These are phyloP conservation scores for Sphagnum tenellum DNA, from an alignment of 225 moss, liverwort and hornwort species.

Conservation along the genomic window DNA sequence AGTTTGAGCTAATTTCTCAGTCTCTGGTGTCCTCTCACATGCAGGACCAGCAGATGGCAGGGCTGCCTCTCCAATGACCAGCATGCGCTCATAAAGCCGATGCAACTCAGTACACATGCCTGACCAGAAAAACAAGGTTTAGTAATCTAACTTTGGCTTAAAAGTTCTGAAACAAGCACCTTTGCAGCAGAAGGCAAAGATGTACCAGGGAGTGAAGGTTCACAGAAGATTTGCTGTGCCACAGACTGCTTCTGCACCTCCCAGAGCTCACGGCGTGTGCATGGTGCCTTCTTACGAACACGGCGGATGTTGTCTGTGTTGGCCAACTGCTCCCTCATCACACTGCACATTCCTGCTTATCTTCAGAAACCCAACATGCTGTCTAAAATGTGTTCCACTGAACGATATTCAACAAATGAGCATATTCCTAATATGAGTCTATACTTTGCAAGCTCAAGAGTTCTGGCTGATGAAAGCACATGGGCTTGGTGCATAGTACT, in stretches of 20 bases:
- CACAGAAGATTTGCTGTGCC: constrained; percentile 58
- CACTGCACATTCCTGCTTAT: constrained; percentile 16
- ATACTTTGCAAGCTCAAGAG: too few species aligned
- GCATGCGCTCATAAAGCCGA: constrained; percentile 51
- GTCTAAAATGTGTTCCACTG: not conserved
- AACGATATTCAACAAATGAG: too few species aligned
- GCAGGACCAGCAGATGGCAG: constrained; percentile 51
- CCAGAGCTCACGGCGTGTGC: constrained; percentile 78
- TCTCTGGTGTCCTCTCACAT: constrained; percentile 24
- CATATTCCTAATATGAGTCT: too few species aligned
- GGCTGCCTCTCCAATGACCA: constrained; percentile 65
- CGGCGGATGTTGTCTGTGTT: constrained; percentile 83
- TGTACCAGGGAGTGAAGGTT: constrained; percentile 71
- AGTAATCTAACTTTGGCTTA: too few species aligned
- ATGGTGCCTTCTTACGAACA: constrained; percentile 84
- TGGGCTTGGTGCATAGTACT: too few species aligned
- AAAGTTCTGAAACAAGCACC: not conserved
- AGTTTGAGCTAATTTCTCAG: constrained; percentile 23
- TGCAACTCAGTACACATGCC: constrained; percentile 53
- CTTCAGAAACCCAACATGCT: not conserved
- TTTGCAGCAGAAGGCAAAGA: not conserved
- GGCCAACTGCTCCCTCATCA: constrained; percentile 91
- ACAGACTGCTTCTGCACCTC: constrained; percentile 53
- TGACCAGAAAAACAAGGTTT: constrained; percentile 11
- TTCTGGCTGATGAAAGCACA: too few species aligned